Evolutionary conservation across 768 basidiomycete species (phyloP), one percentile per base, ranked within the genome.

Genomic region (Lactifluus hygrophoroides): DNA sequence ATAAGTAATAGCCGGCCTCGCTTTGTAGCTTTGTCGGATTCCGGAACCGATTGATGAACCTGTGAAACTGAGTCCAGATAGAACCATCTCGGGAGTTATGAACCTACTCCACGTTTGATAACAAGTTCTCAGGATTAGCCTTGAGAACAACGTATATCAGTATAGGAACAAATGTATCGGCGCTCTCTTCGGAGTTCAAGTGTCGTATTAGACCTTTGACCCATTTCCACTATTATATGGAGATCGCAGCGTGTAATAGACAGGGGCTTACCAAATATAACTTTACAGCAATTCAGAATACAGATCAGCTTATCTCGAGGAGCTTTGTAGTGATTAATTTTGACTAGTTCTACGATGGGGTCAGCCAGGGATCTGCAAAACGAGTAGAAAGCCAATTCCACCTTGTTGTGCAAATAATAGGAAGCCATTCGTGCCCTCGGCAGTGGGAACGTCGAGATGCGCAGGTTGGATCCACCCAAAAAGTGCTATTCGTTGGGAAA

Each of bases 301-400:
- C 96, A 98, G 55, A 99, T 98, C 51, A 98, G 76, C 73, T 99
- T 99, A 72, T 99, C 96, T 43, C 96, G 80, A 8, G 96, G 96
- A 10, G 96, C 96, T 71, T 98, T 98, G 76, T 98, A 99, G 69
- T 97, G 94, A 67, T 96, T 98, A 61, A 99, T 87, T 78, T 97
- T 98, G 65, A 93, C 71, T 43, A 99, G 76, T 71, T 99, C 96
- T 92, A 67, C 37, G 32, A 32, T 43, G 21, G 37, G 38, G 5
- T 54, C 34, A 30, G 27, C 17, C 14, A 17, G 34, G 19, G 37
- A 32, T 10, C n/a, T n/a, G 25, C 13, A 23, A 28, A 28, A 27
- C 28, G n/a, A 17, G 9, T 23, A 11, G 30, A 32, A 28, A n/a
- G 57, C 30, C 46, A 37, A 32, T 66, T 70, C 21, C 14, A 89